These are phyloP conservation scores for Grammothele lineata DNA, from an alignment of 768 basidiomycete genomes.

Conservation along the genomic window DNA sequence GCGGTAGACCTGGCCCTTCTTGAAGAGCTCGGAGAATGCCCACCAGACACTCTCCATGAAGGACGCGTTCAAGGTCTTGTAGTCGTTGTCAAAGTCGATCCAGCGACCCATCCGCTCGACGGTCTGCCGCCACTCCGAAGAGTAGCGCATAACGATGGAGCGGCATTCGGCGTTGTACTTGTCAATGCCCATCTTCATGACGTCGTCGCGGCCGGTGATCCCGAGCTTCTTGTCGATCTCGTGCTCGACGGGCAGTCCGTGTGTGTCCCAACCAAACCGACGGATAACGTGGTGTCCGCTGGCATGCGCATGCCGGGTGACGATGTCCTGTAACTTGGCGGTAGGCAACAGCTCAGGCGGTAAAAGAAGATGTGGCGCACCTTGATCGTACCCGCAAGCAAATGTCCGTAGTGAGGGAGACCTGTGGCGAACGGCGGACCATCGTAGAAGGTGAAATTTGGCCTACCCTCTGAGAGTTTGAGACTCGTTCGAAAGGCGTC, in stretches of 20 bases:
- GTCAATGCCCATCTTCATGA: conserved; percentile 92
- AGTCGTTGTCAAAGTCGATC: conserved; percentile 99
- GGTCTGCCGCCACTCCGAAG: conserved; percentile 89
- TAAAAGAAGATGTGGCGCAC: conserved; percentile 35
- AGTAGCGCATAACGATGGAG: conserved; percentile 95
- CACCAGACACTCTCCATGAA: conserved; percentile 99
- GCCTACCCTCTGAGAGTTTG: conserved; percentile 87
- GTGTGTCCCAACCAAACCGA: conserved; percentile 98
- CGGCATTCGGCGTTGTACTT: conserved; percentile 97
- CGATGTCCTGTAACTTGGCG: conserved; percentile 80
- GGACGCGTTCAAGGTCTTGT: conserved; percentile 89
- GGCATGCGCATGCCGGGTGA: conserved; percentile 92
- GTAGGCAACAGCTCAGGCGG: conserved; percentile 10
- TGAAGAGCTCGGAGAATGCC: conserved; percentile 93
- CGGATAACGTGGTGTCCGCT: conserved; percentile 90
- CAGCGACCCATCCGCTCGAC: conserved; percentile 98
- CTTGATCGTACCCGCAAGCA: conserved; percentile 92
- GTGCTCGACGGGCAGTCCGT: conserved; percentile 97
- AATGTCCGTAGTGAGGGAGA: conserved; percentile 92
- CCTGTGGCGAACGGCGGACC: conserved; percentile 98
- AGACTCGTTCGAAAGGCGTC: conserved; percentile 95
- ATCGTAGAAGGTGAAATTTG: conserved; percentile 93
- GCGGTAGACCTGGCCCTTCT: conserved; percentile 88
- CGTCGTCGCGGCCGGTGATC: conserved; percentile 91
- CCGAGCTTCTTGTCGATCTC: conserved; percentile 96